phyloP scores from a whole-genome alignment of 768 basidiomycete species.

The Xerocomellus intermedius region DNA sequence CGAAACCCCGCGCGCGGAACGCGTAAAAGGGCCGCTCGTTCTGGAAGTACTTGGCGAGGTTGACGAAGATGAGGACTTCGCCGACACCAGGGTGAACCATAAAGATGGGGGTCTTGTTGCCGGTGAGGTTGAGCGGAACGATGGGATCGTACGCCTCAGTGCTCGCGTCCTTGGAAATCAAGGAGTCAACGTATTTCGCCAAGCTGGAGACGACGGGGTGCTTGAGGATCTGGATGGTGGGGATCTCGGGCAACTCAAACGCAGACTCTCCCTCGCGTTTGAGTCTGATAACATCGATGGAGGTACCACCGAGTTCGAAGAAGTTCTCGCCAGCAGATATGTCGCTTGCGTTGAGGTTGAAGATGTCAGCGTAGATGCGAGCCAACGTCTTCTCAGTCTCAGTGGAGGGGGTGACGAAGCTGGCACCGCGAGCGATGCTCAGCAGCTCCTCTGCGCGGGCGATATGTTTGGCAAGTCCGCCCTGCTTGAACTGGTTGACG shows the following conservation, averaged over 20 bases:
- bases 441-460: constrained; percentile 28
- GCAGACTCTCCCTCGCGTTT: too few species aligned
- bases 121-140: neutral
- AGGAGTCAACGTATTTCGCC: constrained; percentile 31
- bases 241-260: constrained; percentile 34
- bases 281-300: too few species aligned
- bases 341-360: too few species aligned
- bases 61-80: constrained; percentile 43
- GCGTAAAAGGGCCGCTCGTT: constrained; percentile 45
- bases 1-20: constrained; percentile 45
- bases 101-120: constrained; percentile 38
- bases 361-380: too few species aligned
- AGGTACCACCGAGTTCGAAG: too few species aligned
- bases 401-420: constrained; percentile 20
- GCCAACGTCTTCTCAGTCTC: too few species aligned
- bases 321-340: too few species aligned
- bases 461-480: constrained; percentile 32
- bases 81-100: too few species aligned
- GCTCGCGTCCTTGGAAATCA: constrained; percentile 10
- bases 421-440: constrained; percentile 21
- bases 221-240: constrained; percentile 40
- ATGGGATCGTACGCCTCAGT: constrained; percentile 1
- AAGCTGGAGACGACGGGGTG: constrained; percentile 30
- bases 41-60: constrained; percentile 39
- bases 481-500: constrained; percentile 38